Base-by-base conservation (phyloP, 2,329 filamentous ascomycete genomes). In the Cercospora citrullina region DNA sequence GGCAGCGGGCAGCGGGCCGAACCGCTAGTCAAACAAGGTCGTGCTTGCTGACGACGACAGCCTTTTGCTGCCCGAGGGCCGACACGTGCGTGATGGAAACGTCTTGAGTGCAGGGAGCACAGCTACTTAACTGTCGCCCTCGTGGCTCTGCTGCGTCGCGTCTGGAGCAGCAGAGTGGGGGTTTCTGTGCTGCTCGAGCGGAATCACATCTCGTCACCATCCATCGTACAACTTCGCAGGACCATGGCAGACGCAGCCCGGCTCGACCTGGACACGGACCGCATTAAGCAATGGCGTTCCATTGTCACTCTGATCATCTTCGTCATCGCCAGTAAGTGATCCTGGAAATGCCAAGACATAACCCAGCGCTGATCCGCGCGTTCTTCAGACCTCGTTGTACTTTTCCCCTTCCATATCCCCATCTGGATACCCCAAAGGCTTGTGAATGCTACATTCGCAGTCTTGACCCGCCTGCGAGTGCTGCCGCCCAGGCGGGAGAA, bases 251-350 rank as follows among this genome's bases (percentile, higher is more conserved):
- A 58, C 51, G 16, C 71, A 74, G 57, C 26, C 18, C 12, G 3
- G 30, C 55, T 59, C 28, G 75, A 79, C 65, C 76, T 85, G 9
- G 80, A 87, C 69, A 88, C 86, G 23, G 77, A 77, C 59, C 79
- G 84, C 71, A 91, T 92, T 73, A 84, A 78, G 65, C 78, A 86
- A 67, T 92, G 89, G 90, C 83, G 86, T 60, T 91, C 90, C n/a
- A 91, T 92, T 61, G 79, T 92, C 66, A 91, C 89, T 0, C 82
- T 92, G 33, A 80, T 92, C 63, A 84, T 89, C 57, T 92, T 92
- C 73, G 81, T 91, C 39, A 58, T 90, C 45, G 89, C 90, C 7
- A 92, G 90, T 91, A 80, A 84, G 89, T 86, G 21, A 1, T 26
- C 26, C 51, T 26, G 18, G 30, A 48, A 28, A 33, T 60, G 33